Percentiles rank a stretch among this genome's conserved stretches.
phyloP scores from a whole-genome alignment of 2,329 filamentous ascomycete species.

The Camptophora hylomeconis region DNA sequence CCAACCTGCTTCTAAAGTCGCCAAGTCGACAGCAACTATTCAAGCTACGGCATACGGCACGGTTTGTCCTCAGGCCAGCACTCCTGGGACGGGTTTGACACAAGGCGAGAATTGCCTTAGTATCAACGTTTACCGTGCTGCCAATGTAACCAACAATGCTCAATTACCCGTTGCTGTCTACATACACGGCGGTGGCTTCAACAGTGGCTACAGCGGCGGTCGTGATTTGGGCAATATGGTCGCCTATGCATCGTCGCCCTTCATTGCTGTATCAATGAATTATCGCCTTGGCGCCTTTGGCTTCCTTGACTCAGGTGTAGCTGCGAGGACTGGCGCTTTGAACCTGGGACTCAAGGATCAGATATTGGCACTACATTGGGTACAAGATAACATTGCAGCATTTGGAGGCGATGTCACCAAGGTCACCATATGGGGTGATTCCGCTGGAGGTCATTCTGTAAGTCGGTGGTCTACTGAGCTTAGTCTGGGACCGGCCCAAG shows the following conservation, averaged over 20 bases:
- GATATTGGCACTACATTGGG: conserved; percentile 23
- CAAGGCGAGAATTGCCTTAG: conserved; percentile 21
- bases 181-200: conserved; percentile 28
- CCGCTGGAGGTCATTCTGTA: conserved; percentile 25
- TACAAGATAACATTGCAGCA: conserved; percentile 18
- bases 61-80: no score
- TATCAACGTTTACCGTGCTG: conserved; percentile 16
- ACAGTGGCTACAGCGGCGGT: conserved; percentile 20
- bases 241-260: conserved; percentile 27
- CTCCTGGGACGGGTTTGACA: conserved; percentile 24
- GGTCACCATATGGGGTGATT: conserved; percentile 36
- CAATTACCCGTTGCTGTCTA: conserved; percentile 29
- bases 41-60: no score
- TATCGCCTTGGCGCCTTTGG: conserved; percentile 34
- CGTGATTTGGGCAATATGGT: conserved; percentile 51
- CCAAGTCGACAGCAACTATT: no score
- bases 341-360: conserved; percentile 29
- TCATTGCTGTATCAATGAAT: conserved; percentile 32
- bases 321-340: conserved; percentile 21
- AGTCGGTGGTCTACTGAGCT: conserved; percentile 39
- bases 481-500: conserved; percentile 15
- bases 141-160: conserved; percentile 21
- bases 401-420: conserved; percentile 29
- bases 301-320: conserved; percentile 17
- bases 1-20: no score